These are phyloP conservation scores for Lantana camara DNA, from an alignment of 257 asterid genomes.

Conservation along the genomic window DNA sequence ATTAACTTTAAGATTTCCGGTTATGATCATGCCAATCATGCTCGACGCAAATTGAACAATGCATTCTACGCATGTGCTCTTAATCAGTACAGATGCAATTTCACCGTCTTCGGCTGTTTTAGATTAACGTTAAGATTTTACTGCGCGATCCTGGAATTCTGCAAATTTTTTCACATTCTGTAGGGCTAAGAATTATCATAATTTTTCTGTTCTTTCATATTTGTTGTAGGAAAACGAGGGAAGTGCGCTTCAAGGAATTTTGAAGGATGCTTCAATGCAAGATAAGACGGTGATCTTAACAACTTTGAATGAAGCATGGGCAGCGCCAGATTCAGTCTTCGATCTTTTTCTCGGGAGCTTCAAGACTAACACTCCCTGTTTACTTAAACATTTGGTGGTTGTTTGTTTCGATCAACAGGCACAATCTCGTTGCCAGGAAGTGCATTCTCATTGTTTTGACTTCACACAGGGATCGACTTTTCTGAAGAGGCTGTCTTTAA, in stretches of 20 bases:
- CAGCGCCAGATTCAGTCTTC: constrained; percentile 43
- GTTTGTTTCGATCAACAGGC: constrained; percentile 46
- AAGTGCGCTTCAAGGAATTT: constrained; percentile 42
- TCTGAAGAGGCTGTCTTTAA: constrained; percentile 72
- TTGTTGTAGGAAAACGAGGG: constrained; percentile 46
- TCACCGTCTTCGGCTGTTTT: too few relatives aligned
- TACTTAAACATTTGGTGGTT: constrained; percentile 49
- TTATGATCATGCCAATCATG: constrained; percentile 6
- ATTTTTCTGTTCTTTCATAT: constrained; percentile 19
- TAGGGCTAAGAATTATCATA: neutral
- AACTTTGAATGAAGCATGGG: constrained; percentile 56
- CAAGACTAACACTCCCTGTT: constrained; percentile 41
- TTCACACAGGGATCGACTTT: constrained; percentile 58
- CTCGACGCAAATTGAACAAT: constrained; percentile 5
- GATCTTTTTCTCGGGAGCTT: too few relatives aligned
- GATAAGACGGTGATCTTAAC: constrained; percentile 52
- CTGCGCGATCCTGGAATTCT: too few relatives aligned
- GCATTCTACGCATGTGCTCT: too few relatives aligned
- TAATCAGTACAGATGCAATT: too few relatives aligned
- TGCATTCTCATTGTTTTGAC: constrained; percentile 59
- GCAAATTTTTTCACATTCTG: neutral
- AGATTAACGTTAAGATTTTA: constrained; percentile 3
- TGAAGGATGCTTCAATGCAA: too few relatives aligned
- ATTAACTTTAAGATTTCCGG: neutral
- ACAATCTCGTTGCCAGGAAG: constrained; percentile 41